These are phyloP conservation scores for Piper betle DNA, from an alignment of 164 flowering plant species.

Conservation along the genomic window DNA sequence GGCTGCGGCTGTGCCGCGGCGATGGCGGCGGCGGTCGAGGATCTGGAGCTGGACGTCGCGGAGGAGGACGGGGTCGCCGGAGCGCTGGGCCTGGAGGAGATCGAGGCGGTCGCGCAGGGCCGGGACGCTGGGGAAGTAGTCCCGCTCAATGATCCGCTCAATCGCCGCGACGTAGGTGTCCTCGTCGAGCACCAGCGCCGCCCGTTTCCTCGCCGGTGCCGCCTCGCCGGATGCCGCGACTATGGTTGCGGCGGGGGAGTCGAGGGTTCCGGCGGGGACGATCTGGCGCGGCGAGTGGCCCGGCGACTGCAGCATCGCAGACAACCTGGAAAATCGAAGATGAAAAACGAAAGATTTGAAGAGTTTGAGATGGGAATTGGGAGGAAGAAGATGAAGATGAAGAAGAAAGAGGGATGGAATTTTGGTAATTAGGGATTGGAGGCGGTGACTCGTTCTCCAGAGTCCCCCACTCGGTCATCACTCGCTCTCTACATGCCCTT, in stretches of 20 bases:
- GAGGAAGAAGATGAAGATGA: no score
- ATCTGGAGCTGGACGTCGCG: slow-evolving; percentile 94
- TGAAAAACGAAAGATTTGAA: background rate
- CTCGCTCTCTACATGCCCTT: no score
- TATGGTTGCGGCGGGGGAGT: background rate
- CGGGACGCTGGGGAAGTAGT: slow-evolving; percentile 83
- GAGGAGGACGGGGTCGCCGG: slow-evolving; percentile 64
- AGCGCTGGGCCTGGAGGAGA: slow-evolving; percentile 68
- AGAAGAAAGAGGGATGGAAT: no score
- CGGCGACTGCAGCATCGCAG: slow-evolving; percentile 70
- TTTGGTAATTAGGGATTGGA: no score
- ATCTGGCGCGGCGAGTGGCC: slow-evolving; percentile 85
- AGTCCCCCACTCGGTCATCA: no score
- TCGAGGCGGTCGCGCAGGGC: slow-evolving; percentile 86
- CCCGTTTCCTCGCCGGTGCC: background rate
- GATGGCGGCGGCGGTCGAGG: slow-evolving; percentile 45
- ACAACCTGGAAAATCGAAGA: background rate
- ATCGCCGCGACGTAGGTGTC: slow-evolving; percentile 70
- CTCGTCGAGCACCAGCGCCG: slow-evolving; percentile 55
- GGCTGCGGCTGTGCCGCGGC: background rate
- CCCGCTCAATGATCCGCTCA: slow-evolving; percentile 88
- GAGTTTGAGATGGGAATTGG: no score
- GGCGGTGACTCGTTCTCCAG: no score
- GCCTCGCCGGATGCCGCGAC: background rate
- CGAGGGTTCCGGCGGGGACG: slow-evolving; percentile 16